Base-by-base conservation (phyloP, 2,329 filamentous ascomycete species). In the Lasiodiplodia theobromae region DNA sequence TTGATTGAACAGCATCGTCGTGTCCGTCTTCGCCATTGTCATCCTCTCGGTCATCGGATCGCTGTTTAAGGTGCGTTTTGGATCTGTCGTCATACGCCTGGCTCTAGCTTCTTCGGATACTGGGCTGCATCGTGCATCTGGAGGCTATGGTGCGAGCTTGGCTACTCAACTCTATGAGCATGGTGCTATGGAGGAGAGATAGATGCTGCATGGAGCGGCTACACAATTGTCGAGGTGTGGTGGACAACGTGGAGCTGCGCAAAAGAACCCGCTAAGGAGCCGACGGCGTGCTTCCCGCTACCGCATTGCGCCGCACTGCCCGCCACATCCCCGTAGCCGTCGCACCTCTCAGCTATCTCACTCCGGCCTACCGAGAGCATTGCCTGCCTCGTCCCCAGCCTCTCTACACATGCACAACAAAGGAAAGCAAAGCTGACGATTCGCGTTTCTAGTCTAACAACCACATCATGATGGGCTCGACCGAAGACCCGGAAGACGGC, bases 401-500 rank as follows among this genome's bases (percentile, higher is more conserved):
- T 21, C 28, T 12, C 51, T 16, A 37, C 18, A 28, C 23, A 34
- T 18, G 12, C 12, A 21, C 8, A 7, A 57, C 4, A 53, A 6
- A 12, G 4, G 40, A 34, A 21, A 54, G 16, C 18, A 23, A 38
- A 67, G 70, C 76, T 77, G 70, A 77, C 58, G 37, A 37, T n/a
- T 23, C 3, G n/a, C 38, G 51, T 23, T 14, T 37, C 12, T 76
- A 88, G 82, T 82, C 80, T 70, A 91, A 91, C 73, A 92, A 96
- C 82, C 93, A 96, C 79, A 90, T 91, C 72, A 89, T 97, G 80
- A 90, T 94, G 76, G 95, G 95, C 72, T 88, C 89, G 67, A 86
- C 86, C 62, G 87, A 92, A 67, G 84, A 87, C 69, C 92, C 91
- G 8, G 83, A 90, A 72, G 87, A 97, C 75, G 92, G 92, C 68